Percentiles rank a stretch among this genome's conserved stretches.
These are phyloP conservation scores for Candida albicans DNA, from an alignment of 1,139 yeast genomes.

Conservation along the genomic window DNA sequence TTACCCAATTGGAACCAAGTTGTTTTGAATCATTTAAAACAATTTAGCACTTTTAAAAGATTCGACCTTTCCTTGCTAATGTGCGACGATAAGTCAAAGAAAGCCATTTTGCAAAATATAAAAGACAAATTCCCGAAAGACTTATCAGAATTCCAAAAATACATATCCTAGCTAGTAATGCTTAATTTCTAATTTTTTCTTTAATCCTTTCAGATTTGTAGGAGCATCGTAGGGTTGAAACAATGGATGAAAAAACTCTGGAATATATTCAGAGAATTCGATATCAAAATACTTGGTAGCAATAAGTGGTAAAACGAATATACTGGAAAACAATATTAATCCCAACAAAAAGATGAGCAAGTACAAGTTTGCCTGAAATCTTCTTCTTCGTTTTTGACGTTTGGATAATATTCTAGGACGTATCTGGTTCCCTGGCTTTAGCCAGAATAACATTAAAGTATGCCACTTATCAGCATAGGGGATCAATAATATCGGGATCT, in stretches of 20 bases:
- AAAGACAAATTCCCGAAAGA: slow-evolving; percentile 8
- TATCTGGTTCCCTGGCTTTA: slow-evolving; percentile 59
- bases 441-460: slow-evolving; percentile 78
- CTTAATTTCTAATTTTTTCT: slow-evolving; percentile 17
- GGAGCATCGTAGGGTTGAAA: slow-evolving; percentile 42
- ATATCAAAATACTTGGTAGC: slow-evolving; percentile 29
- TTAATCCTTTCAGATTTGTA: slow-evolving; percentile 39
- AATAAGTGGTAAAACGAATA: slow-evolving; percentile 45
- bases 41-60: slow-evolving; percentile 26
- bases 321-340: slow-evolving; percentile 32
- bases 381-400: slow-evolving; percentile 31
- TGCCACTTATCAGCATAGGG: slow-evolving; percentile 75
- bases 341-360: slow-evolving; percentile 40
- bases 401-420: slow-evolving; percentile 38
- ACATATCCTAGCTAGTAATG: slow-evolving; percentile 12
- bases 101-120: slow-evolving; percentile 14
- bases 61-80: slow-evolving; percentile 23
- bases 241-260: slow-evolving; percentile 31
- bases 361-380: slow-evolving; percentile 34
- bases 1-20: slow-evolving; percentile 20
- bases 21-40: slow-evolving; percentile 18
- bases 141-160: slow-evolving; percentile 4
- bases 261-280: slow-evolving; percentile 39
- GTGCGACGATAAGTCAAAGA: slow-evolving; percentile 12
- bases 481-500: slow-evolving; percentile 52